These are phyloP conservation scores for Immersiporthe knoxdaviesiana DNA, from an alignment of 2,329 filamentous ascomycete species.

Conservation along the genomic window DNA sequence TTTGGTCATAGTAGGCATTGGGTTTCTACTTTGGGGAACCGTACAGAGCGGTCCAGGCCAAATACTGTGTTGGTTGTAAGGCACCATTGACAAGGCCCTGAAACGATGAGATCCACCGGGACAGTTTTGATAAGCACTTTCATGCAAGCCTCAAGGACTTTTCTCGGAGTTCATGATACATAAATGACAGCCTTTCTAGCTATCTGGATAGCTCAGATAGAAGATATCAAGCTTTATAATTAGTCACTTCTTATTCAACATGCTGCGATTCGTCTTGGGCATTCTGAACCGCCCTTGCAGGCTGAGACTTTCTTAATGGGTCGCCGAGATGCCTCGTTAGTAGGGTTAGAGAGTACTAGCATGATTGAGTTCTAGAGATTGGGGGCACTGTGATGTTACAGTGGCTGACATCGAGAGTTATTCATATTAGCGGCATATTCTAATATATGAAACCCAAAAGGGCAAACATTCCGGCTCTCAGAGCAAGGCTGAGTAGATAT, in stretches of 20 bases:
- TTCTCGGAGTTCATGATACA: no score
- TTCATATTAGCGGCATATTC: background rate
- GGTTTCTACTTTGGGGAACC: constrained; percentile 19
- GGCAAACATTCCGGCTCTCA: background rate
- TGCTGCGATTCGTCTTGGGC: background rate
- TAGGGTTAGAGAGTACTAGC: background rate
- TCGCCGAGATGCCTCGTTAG: background rate
- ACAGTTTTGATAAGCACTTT: no score
- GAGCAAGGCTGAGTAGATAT: background rate
- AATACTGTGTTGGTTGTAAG: no score
- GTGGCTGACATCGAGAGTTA: no score
- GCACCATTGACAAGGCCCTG: no score
- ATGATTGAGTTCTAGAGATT: no score
- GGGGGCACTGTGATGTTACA: background rate
- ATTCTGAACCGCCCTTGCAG: background rate
- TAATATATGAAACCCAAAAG: background rate
- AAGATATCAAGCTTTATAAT: no score
- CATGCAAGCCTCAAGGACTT: no score
- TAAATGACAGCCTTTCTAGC: no score
- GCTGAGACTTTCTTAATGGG: background rate
- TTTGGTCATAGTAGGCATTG: constrained; percentile 30
- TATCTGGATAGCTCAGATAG: no score
- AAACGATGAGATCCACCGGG: no score
- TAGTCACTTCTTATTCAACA: no score
- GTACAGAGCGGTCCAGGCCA: background rate